Conservation (phyloP, 225 moss, liverwort and hornwort genomes). For the Physcomitrium patens region DNA sequence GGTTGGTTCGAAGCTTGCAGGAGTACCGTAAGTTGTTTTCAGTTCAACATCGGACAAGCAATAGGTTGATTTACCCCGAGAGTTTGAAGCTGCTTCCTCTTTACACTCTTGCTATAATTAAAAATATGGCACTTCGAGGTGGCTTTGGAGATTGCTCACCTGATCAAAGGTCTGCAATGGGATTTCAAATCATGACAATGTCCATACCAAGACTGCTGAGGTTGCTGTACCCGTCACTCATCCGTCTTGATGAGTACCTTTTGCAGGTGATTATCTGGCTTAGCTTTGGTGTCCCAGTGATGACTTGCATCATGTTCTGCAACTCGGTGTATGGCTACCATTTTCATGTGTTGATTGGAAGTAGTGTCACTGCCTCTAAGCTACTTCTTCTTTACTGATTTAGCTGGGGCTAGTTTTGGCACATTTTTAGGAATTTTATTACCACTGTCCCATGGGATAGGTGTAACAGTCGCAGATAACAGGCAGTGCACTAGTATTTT, state of each 20-base stretch:
- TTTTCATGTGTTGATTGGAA: neutral
- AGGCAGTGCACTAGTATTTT: too few species aligned
- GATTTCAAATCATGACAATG: slow-evolving; percentile 89
- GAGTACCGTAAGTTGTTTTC: slow-evolving; percentile 91
- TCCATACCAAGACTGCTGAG: slow-evolving; percentile 49
- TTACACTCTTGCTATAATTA: slow-evolving; percentile 83
- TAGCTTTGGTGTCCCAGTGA: neutral
- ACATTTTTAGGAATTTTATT: neutral
- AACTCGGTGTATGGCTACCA: neutral
- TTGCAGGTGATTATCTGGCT: slow-evolving; percentile 57
- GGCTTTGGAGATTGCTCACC: slow-evolving; percentile 73
- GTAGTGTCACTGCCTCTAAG: neutral
- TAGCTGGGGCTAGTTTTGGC: neutral
- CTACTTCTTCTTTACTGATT: neutral
- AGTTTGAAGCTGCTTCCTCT: slow-evolving; percentile 86
- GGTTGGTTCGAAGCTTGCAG: slow-evolving; percentile 80
- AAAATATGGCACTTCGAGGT: slow-evolving; percentile 82
- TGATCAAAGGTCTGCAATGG: slow-evolving; percentile 89
- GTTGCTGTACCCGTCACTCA: slow-evolving; percentile 77
- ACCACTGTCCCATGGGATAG: slow-evolving; percentile 2
- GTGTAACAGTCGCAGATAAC: neutral
- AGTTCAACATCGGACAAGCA: slow-evolving; percentile 78
- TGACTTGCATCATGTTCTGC: neutral
- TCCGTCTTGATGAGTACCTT: slow-evolving; percentile 83
- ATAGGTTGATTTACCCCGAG: slow-evolving; percentile 89